phyloP scores from a whole-genome alignment of 225 moss, liverwort and hornwort genomes.

The Asterella californica region DNA sequence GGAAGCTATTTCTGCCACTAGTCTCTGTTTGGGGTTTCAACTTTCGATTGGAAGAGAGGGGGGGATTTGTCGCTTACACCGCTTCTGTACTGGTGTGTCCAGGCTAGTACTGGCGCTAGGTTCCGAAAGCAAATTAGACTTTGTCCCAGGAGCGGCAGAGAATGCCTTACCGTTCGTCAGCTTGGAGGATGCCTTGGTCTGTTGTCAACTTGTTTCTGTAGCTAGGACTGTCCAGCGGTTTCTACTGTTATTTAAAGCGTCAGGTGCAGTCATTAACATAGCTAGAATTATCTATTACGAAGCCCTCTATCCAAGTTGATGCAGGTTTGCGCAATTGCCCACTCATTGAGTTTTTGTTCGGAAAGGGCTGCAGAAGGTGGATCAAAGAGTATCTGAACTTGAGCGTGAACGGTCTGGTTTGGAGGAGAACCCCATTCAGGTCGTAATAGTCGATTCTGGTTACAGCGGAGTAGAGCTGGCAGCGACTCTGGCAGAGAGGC shows the following conservation, averaged over 20 bases:
- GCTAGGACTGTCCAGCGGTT: background rate
- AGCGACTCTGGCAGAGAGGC: conserved; percentile 87
- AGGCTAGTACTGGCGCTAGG: conserved; percentile 96
- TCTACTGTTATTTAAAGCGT: background rate
- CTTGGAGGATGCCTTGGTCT: conserved; percentile 78
- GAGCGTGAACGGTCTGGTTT: conserved; percentile 55
- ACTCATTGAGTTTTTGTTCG: background rate
- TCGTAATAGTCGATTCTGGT: conserved; percentile 88
- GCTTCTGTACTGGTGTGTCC: conserved; percentile 46
- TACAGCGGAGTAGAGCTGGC: conserved; percentile 86
- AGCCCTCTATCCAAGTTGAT: background rate
- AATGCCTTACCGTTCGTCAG: conserved; percentile 73
- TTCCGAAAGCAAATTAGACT: conserved; percentile 74
- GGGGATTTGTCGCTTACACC: conserved; percentile 18
- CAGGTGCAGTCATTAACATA: background rate
- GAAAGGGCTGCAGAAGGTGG: conserved; percentile 65
- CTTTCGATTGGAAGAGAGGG: background rate
- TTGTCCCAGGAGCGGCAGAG: conserved; percentile 78
- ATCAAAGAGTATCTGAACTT: conserved; percentile 60
- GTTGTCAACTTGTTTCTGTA: conserved; percentile 18
- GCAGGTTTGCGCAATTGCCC: background rate
- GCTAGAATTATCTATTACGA: background rate
- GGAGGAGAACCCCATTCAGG: conserved; percentile 51
- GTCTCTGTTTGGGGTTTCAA: no score
- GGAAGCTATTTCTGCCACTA: no score